Evolutionary conservation across 163 green algal genomes (phyloP), one percentile per base, ranked within the genome.

Genomic region (Chlamydomonas reinhardtii): DNA sequence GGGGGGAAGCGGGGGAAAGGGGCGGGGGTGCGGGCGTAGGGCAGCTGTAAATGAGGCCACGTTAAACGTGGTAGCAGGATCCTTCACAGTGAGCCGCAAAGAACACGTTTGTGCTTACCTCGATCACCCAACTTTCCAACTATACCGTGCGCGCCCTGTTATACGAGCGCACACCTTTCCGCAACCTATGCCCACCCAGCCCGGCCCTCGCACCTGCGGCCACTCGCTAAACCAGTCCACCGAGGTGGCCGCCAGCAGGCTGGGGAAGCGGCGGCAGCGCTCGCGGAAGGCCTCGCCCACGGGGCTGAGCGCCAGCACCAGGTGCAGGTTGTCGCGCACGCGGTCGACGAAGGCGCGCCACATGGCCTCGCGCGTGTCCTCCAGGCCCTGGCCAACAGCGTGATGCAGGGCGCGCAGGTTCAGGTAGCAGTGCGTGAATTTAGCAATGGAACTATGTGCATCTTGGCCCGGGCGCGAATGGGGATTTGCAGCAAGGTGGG

Each of bases 281-380:
- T 79, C 62, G 25, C 93, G 73, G 92, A 96, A 96, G 31, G 89
- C 90, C 27, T 96, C 94, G 4, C 95, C 95, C 22, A 97, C 95
- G 22, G 95, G 95, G 76, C 90, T 96, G 91, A 97, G 96, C 75
- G 93, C 93, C 64, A 98, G 93, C 70, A 98, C 91, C 59, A 97
- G 74, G 89, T 98, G 95, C 73, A 97, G 87, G 84, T 97, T 95
- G 76, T 97, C 90, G 16, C 94, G 90, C 34, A 96, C 95, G 20
- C 94, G 77, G 71, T 78, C 54, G 37, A 90, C 82, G 71, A 94
- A 92, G 31, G 85, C 90, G 20, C 75, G 73, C 91, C 91, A 94
- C 62, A 90, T 70, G 37, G 75, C 74, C 20, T 91, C 76, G 35
- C 83, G 83, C 6, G 76, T 91, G 73, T 91, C 85, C 25, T 81